Percentiles rank a stretch among this genome's conserved stretches.
phyloP scores from a whole-genome alignment of 192 early-diverging fungal species.

The Polychytrium aggregatum region DNA sequence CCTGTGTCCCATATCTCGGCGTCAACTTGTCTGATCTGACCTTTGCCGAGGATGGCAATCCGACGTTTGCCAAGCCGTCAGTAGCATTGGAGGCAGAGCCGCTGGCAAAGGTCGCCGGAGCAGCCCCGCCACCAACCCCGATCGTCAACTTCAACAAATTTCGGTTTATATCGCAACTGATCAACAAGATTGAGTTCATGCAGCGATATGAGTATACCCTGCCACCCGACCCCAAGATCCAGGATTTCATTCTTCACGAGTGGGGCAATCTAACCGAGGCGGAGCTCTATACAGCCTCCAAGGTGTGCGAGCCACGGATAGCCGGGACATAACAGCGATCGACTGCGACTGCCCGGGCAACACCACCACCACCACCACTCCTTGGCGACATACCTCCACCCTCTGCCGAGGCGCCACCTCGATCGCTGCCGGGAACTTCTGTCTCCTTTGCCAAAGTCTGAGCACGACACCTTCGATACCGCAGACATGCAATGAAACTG shows the following conservation, averaged over 20 bases:
- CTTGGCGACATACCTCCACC: too few species aligned
- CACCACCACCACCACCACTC: too few species aligned
- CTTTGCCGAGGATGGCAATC: conserved; percentile 77
- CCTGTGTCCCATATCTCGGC: conserved; percentile 70
- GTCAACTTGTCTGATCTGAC: conserved; percentile 72
- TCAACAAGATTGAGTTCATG: conserved; percentile 10
- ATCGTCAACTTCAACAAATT: conserved; percentile 37
- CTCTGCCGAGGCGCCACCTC: too few species aligned
- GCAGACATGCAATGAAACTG: too few species aligned
- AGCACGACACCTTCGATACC: too few species aligned
- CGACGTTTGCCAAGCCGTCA: conserved; percentile 34
- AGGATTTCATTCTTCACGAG: conserved; percentile 17
- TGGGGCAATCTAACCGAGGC: conserved; percentile 24
- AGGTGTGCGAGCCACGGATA: too few species aligned
- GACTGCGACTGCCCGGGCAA: too few species aligned
- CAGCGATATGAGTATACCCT: conserved; percentile 22
- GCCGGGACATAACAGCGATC: too few species aligned
- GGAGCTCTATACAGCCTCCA: conserved; percentile 31
- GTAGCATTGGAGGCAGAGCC: neutral
- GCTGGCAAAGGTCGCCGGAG: neutral
- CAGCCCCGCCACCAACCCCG: neutral
- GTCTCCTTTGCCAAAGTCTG: too few species aligned
- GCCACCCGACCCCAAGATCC: conserved; percentile 11
- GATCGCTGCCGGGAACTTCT: too few species aligned
- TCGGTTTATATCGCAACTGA: conserved; percentile 19